phyloP scores from a whole-genome alignment of 371 early-diverging fungal species.

The Circinella umbellata region DNA sequence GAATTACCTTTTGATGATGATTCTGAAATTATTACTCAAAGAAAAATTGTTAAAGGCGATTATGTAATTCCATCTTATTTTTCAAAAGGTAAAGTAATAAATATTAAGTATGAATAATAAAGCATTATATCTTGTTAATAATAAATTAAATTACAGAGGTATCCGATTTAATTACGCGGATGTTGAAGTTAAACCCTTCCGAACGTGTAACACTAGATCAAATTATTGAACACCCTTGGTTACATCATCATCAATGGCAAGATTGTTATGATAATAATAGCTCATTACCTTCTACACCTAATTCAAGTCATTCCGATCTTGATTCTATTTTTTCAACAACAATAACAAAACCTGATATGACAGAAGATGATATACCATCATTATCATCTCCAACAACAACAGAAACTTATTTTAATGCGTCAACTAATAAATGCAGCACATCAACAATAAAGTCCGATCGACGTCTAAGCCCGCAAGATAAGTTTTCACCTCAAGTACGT shows the following conservation, averaged over 20 bases:
- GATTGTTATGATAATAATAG: not conserved
- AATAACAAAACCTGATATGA: slow-evolving; percentile 7
- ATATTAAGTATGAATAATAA: not conserved
- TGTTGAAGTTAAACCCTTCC: slow-evolving; percentile 69
- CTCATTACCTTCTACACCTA: slow-evolving; percentile 25
- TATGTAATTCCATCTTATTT: slow-evolving; percentile 75
- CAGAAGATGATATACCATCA: slow-evolving; percentile 25
- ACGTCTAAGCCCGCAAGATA: not conserved
- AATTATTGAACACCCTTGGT: slow-evolving; percentile 76
- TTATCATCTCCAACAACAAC: slow-evolving; percentile 21
- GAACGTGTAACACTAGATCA: slow-evolving; percentile 69
- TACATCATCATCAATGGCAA: slow-evolving; percentile 29
- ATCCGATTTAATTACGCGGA: slow-evolving; percentile 52
- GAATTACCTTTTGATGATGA: slow-evolving; percentile 88
- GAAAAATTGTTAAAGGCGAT: slow-evolving; percentile 74
- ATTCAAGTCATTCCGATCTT: slow-evolving; percentile 33
- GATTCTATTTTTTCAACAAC: slow-evolving; percentile 33
- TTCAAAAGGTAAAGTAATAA: slow-evolving; percentile 44
- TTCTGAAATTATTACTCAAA: slow-evolving; percentile 70
- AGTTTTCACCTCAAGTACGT: slow-evolving; percentile 29
- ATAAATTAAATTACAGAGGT: slow-evolving; percentile 31
- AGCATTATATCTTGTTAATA: not conserved
- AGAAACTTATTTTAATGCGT: not conserved
- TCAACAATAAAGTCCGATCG: not conserved
- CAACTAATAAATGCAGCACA: not conserved